Conservation (phyloP, 1,284 basidiomycete species). For the Rhodotorula mucilaginosa region DNA sequence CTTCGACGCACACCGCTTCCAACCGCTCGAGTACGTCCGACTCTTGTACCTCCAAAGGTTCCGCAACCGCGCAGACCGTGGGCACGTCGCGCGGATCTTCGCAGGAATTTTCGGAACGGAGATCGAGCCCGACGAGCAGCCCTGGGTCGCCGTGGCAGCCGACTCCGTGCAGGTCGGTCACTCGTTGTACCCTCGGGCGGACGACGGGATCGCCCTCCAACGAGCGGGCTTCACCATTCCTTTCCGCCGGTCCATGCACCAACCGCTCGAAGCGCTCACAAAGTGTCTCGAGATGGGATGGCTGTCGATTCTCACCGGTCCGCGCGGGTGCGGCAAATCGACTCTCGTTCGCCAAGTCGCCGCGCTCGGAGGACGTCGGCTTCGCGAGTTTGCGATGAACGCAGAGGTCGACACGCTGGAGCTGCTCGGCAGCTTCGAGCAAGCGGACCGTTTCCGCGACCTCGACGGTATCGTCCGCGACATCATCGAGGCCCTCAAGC, state of each 20-base stretch:
- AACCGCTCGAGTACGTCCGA: slow-evolving; percentile 65
- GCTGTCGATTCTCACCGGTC: slow-evolving; percentile 84
- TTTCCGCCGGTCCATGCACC: slow-evolving; percentile 66
- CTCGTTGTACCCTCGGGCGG: slow-evolving; percentile 56
- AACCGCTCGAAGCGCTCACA: slow-evolving; percentile 71
- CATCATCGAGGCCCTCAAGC: slow-evolving; percentile 17
- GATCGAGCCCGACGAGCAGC: slow-evolving; percentile 48
- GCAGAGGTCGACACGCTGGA: slow-evolving; percentile 90
- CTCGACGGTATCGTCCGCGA: slow-evolving; percentile 34
- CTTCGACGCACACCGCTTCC: slow-evolving; percentile 57
- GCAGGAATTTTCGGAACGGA: slow-evolving; percentile 59
- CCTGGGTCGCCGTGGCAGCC: slow-evolving; percentile 60
- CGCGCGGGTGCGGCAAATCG: slow-evolving; percentile 75
- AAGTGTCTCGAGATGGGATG: slow-evolving; percentile 75
- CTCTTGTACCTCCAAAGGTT: slow-evolving; percentile 84
- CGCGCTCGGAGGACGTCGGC: slow-evolving; percentile 62
- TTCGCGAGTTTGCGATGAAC: slow-evolving; percentile 78
- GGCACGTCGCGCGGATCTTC: slow-evolving; percentile 63
- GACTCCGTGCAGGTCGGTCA: slow-evolving; percentile 68
- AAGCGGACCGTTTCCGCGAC: slow-evolving; percentile 53
- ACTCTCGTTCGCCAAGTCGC: slow-evolving; percentile 71
- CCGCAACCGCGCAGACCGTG: slow-evolving; percentile 67
- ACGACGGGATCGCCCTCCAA: slow-evolving; percentile 18
- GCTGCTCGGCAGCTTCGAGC: slow-evolving; percentile 93
- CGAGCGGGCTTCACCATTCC: slow-evolving; percentile 52